Conservation (phyloP, 495 filamentous ascomycete genomes). For the Podospora fimiseda region DNA sequence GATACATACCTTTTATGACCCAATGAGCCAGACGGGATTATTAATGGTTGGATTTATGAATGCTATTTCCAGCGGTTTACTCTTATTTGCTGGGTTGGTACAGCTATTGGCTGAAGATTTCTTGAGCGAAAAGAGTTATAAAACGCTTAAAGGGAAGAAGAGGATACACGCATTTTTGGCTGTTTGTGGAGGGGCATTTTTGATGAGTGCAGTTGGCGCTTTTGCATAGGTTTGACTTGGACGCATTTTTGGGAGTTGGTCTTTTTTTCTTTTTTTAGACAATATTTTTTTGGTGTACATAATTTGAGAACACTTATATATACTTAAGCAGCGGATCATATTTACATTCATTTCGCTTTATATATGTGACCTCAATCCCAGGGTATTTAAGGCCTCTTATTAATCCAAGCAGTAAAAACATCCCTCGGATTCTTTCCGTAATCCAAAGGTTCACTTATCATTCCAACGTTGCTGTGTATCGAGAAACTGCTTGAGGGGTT, state of each 20-base stretch:
- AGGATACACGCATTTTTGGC: conserved; percentile 69
- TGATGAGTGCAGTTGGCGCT: conserved; percentile 88
- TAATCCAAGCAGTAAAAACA: conserved; percentile 13
- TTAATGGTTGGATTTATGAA: conserved; percentile 93
- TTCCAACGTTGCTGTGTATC: conserved; percentile 23
- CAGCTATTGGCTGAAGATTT: conserved; percentile 94
- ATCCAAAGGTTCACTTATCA: conserved; percentile 18
- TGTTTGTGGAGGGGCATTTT: conserved; percentile 65
- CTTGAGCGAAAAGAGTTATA: conserved; percentile 81
- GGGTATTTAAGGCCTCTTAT: background rate
- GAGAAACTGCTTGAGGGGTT: conserved; percentile 19
- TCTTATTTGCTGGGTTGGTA: conserved; percentile 87
- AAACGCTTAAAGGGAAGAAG: conserved; percentile 58
- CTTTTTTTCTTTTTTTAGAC: background rate
- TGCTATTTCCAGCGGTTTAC: conserved; percentile 75
- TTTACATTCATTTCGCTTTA: background rate
- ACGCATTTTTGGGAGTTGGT: no score
- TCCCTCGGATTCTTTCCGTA: conserved; percentile 18
- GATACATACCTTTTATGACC: conserved; percentile 80
- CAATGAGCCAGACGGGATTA: conserved; percentile 70
- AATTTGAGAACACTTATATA: no score
- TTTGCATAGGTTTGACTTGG: no score
- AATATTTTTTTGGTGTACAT: background rate
- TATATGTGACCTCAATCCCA: background rate
- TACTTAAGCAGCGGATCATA: background rate